Evolutionary conservation across 73 alveolate species (phyloP).

Genomic region (Urostyla sp.): DNA sequence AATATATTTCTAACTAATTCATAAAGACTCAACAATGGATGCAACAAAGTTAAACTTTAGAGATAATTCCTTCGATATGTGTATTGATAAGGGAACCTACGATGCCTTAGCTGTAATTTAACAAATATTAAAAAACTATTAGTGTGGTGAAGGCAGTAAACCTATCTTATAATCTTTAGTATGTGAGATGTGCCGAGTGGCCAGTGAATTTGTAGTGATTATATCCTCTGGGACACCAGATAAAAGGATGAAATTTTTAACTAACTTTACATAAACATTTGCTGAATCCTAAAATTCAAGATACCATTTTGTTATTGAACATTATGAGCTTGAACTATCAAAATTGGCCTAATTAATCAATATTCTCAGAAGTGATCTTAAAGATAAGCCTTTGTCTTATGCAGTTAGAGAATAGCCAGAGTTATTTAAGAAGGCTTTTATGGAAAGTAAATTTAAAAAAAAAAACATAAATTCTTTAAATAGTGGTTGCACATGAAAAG

Average conservation of each 20-base stretch:
- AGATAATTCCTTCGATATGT: slow-evolving; percentile 62
- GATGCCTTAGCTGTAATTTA: slow-evolving; percentile 70
- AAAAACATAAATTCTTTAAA: background rate
- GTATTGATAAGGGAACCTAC: slow-evolving; percentile 73
- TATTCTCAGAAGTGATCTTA: slow-evolving; percentile 56
- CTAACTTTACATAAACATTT: slow-evolving; percentile 2
- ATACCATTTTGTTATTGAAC: slow-evolving; percentile 17
- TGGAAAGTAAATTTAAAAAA: slow-evolving; percentile 2
- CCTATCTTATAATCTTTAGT: background rate
- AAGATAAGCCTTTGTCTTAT: slow-evolving; percentile 58
- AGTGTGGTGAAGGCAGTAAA: slow-evolving; percentile 35
- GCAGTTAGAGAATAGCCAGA: slow-evolving; percentile 55
- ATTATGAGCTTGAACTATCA: slow-evolving; percentile 31
- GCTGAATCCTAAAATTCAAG: too few relatives aligned
- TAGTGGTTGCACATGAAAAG: too few relatives aligned
- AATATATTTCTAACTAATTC: background rate
- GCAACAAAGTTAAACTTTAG: slow-evolving; percentile 54
- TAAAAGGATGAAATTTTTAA: slow-evolving; percentile 15
- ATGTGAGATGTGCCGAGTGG: slow-evolving; percentile 62
- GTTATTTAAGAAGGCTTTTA: slow-evolving; percentile 34
- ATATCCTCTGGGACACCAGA: slow-evolving; percentile 60
- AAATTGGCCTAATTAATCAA: slow-evolving; percentile 43
- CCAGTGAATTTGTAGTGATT: background rate
- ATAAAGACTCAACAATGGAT: slow-evolving; percentile 45
- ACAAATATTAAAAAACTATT: background rate